Base-by-base conservation (phyloP, 352 stramenopile genomes). In the Hyaloperonospora arabidopsidis region DNA sequence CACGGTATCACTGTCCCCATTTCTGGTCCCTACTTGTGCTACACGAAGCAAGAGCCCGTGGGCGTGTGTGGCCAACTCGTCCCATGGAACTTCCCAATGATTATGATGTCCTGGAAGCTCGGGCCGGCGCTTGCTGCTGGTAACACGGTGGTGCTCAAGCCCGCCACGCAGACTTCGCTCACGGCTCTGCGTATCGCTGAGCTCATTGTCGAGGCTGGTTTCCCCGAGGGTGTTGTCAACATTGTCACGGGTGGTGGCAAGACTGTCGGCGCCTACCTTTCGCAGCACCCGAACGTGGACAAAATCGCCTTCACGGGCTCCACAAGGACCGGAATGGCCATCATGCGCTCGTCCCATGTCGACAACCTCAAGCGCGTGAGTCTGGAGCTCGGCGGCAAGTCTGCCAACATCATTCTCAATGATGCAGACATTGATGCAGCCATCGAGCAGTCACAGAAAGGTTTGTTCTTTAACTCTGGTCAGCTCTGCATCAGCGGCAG, bases 41-140 rank as follows among this genome's bases (percentile, higher is more conserved):
- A 94, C 53, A 81, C 64, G 14, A 71, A 74, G 47, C 28, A 60
- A 95, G 70, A 87, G 82, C 23, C 82, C 96, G 12, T 95, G 76
- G 43, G 87, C 96, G 38, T 88, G 59, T 58, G 84, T 63, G 43
- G 49, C 2, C 67, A 97, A 29, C 61, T 67, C 49, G 63, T 67
- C 49, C 54, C 59, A 29, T 67, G 59, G 54, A 67, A 67, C 40
- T 98, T 98, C 70, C 95, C 96, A 6, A 59, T 91, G 50, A 84
- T 95, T 2, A 98, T 98, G 95, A 93, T 97, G 38, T 93, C 88
- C 22, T 81, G 89, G 36, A 98, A 98, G 68, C 68, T 94, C 11
- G 91, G 63, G 14, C 87, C 91, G 1, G 88, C 89, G 18, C 63
- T 98, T 28, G 78, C 86, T 3, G 74, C 84, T 6, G 96, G 96